Percentiles rank a stretch among this genome's conserved stretches.
Evolutionary conservation across 805 yeast species (phyloP).

Genomic region (Candida ovalis): DNA sequence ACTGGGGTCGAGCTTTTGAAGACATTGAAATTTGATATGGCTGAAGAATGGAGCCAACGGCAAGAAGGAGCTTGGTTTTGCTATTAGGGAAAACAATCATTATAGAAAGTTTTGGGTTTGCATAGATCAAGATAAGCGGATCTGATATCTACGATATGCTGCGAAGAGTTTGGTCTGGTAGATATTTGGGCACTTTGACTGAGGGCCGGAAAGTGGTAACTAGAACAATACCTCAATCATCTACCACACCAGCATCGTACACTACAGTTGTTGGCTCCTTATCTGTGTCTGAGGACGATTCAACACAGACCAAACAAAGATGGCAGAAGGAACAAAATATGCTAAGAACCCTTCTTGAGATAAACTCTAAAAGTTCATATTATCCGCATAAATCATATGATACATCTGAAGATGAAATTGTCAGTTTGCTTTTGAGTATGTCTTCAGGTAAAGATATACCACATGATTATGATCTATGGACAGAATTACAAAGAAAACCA

Average conservation of each 20-base stretch:
- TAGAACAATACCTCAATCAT: too few species aligned
- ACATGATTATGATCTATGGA: conserved; percentile 2
- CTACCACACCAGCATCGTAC: too few species aligned
- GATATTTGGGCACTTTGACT: too few species aligned
- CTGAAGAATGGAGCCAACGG: too few species aligned
- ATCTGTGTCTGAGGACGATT: not conserved
- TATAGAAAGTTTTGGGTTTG: too few species aligned
- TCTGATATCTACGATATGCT: too few species aligned
- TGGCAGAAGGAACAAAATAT: conserved; percentile 1
- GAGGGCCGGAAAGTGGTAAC: too few species aligned
- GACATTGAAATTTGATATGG: not conserved
- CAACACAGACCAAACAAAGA: not conserved
- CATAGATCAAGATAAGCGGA: too few species aligned
- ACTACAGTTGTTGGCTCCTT: not conserved
- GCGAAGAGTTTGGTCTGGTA: too few species aligned
- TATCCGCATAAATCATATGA: not conserved
- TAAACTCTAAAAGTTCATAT: conserved; percentile 2
- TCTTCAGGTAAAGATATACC: not conserved
- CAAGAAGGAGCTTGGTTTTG: too few species aligned
- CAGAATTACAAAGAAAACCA: not conserved
- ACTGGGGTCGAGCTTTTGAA: not conserved
- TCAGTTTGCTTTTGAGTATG: not conserved
- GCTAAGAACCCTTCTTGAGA: not conserved
- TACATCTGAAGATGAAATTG: not conserved
- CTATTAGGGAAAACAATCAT: too few species aligned